phyloP scores from a whole-genome alignment of 371 early-diverging fungal species.

The Mucor sp. region DNA sequence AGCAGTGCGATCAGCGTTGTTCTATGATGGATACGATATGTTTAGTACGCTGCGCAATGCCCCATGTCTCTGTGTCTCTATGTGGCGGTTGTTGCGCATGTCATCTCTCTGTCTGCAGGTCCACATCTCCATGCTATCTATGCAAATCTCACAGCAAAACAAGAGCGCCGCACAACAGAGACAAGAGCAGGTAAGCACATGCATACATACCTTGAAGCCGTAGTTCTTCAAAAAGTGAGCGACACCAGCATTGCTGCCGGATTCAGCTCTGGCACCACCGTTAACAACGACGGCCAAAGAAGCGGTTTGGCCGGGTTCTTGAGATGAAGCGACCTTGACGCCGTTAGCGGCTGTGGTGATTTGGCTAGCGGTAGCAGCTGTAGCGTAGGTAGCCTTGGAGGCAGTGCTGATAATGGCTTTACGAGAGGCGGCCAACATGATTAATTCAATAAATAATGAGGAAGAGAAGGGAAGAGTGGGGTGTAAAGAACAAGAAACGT shows the following conservation, averaged over 20 bases:
- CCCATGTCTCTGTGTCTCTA: not conserved
- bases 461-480: conserved; percentile 27
- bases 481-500: conserved; percentile 13
- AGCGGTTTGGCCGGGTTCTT: conserved; percentile 72
- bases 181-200: not conserved
- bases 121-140: not conserved
- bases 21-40: conserved; percentile 40
- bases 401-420: conserved; percentile 64
- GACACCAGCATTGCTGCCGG: conserved; percentile 70
- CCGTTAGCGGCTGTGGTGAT: conserved; percentile 56
- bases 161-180: not conserved
- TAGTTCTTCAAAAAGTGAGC: conserved; percentile 92
- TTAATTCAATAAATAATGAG: conserved; percentile 16
- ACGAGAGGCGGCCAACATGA: conserved; percentile 65
- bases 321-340: conserved; percentile 61
- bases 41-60: not conserved
- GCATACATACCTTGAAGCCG: conserved; percentile 86
- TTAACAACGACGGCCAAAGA: conserved; percentile 87
- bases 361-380: conserved; percentile 49
- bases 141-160: not conserved
- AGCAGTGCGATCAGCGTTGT: conserved; percentile 81
- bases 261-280: conserved; percentile 89
- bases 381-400: conserved; percentile 61
- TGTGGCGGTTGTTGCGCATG: not conserved
- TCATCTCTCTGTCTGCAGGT: not conserved